These are phyloP conservation scores for Metarhizium album DNA, from an alignment of 2,329 filamentous ascomycete genomes.

Conservation along the genomic window DNA sequence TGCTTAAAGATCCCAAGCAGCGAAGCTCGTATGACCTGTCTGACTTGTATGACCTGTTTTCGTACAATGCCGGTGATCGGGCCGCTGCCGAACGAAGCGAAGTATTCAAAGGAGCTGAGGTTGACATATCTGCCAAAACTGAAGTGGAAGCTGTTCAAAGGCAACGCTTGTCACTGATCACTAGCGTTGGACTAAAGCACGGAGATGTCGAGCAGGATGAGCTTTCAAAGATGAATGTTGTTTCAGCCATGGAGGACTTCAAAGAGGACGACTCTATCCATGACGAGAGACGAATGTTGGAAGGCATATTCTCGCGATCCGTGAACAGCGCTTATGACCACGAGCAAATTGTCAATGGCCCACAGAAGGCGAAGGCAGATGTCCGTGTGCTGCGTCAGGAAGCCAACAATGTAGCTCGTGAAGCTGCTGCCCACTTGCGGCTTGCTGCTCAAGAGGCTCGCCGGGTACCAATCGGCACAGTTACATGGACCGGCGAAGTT, in stretches of 20 bases:
- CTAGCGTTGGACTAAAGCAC: constrained; percentile 5
- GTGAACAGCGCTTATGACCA: constrained; percentile 91
- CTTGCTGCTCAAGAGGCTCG: constrained; percentile 63
- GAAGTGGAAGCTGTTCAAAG: constrained; percentile 3
- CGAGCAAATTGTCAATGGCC: constrained; percentile 77
- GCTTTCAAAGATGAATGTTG: constrained; percentile 44
- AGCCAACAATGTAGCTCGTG: constrained; percentile 65
- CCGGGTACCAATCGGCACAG: constrained; percentile 66
- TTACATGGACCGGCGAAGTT: constrained; percentile 86
- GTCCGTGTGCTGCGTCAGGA: constrained; percentile 70
- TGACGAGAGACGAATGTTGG: constrained; percentile 70
- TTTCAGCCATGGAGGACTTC: constrained; percentile 56
- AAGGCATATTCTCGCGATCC: constrained; percentile 77
- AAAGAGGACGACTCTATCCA: constrained; percentile 39
- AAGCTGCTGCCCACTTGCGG: constrained; percentile 67
- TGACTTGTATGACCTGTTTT: constrained; percentile 88
- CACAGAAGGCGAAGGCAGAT: constrained; percentile 61
- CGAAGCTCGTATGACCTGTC: constrained; percentile 81
- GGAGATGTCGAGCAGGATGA: constrained; percentile 26
- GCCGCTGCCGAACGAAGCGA: constrained; percentile 65
- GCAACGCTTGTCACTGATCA: constrained; percentile 7
- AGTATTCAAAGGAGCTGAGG: constrained; percentile 80
- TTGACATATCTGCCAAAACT: constrained; percentile 26
- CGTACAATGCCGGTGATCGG: constrained; percentile 42
- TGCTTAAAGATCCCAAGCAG: constrained; percentile 88